These are phyloP conservation scores for Penicillium atrosanguineum DNA, from an alignment of 495 filamentous ascomycete genomes.

Conservation along the genomic window DNA sequence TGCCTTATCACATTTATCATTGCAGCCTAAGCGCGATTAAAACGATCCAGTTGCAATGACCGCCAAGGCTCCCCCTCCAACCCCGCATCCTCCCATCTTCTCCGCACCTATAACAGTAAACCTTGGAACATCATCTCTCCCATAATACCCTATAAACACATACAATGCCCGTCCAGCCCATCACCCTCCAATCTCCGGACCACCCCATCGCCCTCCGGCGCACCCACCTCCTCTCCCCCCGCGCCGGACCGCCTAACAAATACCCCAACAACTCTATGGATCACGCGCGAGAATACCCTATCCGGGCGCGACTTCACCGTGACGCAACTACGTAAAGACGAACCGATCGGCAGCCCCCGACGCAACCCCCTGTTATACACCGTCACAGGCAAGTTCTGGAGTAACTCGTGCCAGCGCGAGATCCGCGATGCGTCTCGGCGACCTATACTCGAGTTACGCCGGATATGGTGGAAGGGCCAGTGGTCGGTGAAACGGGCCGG, in stretches of 20 bases:
- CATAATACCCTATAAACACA: background rate
- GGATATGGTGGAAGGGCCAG: slow-evolving; percentile 18
- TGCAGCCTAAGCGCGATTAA: background rate
- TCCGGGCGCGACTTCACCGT: slow-evolving; percentile 17
- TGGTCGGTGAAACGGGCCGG: slow-evolving; percentile 18
- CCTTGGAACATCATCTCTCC: background rate
- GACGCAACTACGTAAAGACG: slow-evolving; percentile 17
- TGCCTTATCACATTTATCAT: background rate
- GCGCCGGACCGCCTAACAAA: slow-evolving; percentile 25
- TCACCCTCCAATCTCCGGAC: slow-evolving; percentile 15
- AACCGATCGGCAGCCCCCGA: slow-evolving; percentile 15
- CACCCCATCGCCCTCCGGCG: slow-evolving; percentile 25
- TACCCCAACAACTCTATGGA: slow-evolving; percentile 25
- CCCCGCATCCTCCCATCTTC: background rate
- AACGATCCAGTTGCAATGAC: background rate
- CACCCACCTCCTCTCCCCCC: slow-evolving; percentile 25
- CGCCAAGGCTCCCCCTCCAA: background rate
- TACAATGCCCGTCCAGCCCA: slow-evolving; percentile 8
- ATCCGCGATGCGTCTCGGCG: slow-evolving; percentile 13
- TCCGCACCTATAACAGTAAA: background rate
- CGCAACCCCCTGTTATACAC: slow-evolving; percentile 20
- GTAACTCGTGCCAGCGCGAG: slow-evolving; percentile 13
- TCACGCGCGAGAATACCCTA: slow-evolving; percentile 15
- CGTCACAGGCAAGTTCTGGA: slow-evolving; percentile 19
- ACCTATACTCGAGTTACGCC: slow-evolving; percentile 19